Evolutionary conservation across 768 basidiomycete genomes (phyloP), one percentile per base, ranked within the genome.

Genomic region (Lactarius sp.): DNA sequence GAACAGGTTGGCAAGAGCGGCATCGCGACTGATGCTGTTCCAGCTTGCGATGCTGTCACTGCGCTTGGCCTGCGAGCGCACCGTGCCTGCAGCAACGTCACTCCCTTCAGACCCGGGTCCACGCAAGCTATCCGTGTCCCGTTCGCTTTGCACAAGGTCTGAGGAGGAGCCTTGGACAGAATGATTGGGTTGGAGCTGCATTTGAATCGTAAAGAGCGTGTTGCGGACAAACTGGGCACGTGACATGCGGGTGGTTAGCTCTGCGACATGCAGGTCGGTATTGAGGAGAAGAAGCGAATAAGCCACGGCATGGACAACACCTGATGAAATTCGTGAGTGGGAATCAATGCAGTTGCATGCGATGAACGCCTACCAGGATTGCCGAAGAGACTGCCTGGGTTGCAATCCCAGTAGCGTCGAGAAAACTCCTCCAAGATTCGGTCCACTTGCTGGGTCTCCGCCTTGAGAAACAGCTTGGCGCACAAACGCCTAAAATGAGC

Each of bases 371-470:
- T 70, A 94, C 94, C 89, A 8, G 92, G 81, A 71, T 85, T 91
- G 50, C 92, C 92, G 71, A 88, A 95, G n/a, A 91, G 69, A 27
- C 83, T 83, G 1, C 77, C 77, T 0, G 91, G 88, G 72, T 98
- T 98, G 73, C 92, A 94, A 50, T 94, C 87, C 84, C 87, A 97
- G 73, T 93, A 99, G 9, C 93, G 85, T 46, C 85, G 79, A 70
- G 92, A 92, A 70, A 99, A 98, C 66, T 86, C 87, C 64, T 93
- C 94, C 6, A 99, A 80, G 65, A 99, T 98, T 49, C 97, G 87
- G 73, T 98, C 97, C 49, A 99, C 89, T 76, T 98, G 95, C 71
- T 99, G 97, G 0, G 96, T 96, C 74, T 99, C 97, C 1, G 87
- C 97, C 74, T 94, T 95, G 63, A 99, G 82, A 73, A 83, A 98